A percentile compares a stretch with the other conserved stretches of the same genome.
Evolutionary conservation across 345 rosid species (phyloP).

Genomic region (Gossypium raimondii): DNA sequence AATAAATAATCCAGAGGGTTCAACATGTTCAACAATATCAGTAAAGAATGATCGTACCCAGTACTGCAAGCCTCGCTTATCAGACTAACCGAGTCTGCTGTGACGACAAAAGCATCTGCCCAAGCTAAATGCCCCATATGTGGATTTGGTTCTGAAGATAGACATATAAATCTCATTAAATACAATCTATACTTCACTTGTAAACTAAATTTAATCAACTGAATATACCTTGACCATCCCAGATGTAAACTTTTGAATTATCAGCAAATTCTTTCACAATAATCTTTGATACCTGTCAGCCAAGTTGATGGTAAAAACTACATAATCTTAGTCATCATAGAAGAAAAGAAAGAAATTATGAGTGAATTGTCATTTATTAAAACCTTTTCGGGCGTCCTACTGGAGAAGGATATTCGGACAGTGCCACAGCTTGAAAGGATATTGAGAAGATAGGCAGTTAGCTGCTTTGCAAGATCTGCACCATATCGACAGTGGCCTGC

Average conservation of each 20-base stretch:
- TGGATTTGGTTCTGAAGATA: constrained; percentile 73
- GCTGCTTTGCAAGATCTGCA: constrained; percentile 73
- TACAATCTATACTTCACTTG: not conserved
- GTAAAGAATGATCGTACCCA: constrained; percentile 47
- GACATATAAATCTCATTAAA: constrained; percentile 23
- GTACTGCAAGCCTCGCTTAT: constrained; percentile 98
- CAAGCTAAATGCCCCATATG: constrained; percentile 94
- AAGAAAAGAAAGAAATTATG: constrained; percentile 14
- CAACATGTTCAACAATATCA: constrained; percentile 1
- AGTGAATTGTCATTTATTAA: not conserved
- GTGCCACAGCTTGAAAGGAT: constrained; percentile 77
- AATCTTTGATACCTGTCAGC: constrained; percentile 55
- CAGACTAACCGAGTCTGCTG: constrained; percentile 92
- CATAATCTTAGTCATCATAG: not conserved
- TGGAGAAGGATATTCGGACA: constrained; percentile 77
- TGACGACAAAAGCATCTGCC: constrained; percentile 95
- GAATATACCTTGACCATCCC: constrained; percentile 85
- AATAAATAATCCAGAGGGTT: not conserved
- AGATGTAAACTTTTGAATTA: constrained; percentile 78
- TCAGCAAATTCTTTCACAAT: constrained; percentile 63
- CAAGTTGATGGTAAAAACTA: not conserved
- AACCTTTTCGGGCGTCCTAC: constrained; percentile 86
- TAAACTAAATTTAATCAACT: not conserved
- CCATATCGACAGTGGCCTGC: constrained; percentile 85
- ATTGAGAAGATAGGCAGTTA: constrained; percentile 49